phyloP scores from a whole-genome alignment of 108 stramenopile genomes.

The Cyclotella baltica region DNA sequence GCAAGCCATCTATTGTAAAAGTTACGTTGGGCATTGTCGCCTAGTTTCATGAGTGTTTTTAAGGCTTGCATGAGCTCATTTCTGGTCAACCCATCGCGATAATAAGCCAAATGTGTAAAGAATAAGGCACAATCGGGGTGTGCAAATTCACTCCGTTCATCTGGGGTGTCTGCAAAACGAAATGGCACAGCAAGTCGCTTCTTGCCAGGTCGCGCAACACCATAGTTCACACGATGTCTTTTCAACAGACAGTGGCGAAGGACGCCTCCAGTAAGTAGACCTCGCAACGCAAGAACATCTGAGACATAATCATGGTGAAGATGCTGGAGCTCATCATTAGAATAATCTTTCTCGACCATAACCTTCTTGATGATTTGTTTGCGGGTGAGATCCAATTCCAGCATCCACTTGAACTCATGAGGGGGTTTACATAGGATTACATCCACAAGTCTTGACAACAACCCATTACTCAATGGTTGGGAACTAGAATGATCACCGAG shows the following conservation, averaged over 20 bases:
- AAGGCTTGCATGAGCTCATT: conserved; percentile 44
- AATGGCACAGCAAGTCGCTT: conserved; percentile 59
- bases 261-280: conserved; percentile 46
- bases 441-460: conserved; percentile 11
- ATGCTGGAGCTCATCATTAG: background rate
- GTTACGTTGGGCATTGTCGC: conserved; percentile 35
- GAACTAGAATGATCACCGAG: conserved; percentile 1
- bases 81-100: conserved; percentile 47
- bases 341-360: conserved; percentile 14
- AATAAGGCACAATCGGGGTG: conserved; percentile 59
- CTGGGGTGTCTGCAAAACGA: conserved; percentile 54
- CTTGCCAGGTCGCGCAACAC: conserved; percentile 40
- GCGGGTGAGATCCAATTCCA: conserved; percentile 1
- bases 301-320: conserved; percentile 2
- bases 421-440: conserved; percentile 27
- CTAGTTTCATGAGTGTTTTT: conserved; percentile 34
- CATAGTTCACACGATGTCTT: conserved; percentile 61
- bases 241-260: conserved; percentile 58
- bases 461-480: background rate
- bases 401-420: conserved; percentile 35
- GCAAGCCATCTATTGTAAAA: conserved; percentile 58
- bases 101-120: conserved; percentile 61
- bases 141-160: conserved; percentile 53
- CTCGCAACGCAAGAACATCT: conserved; percentile 56
- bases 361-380: conserved; percentile 9